phyloP scores from a whole-genome alignment of 2,329 filamentous ascomycete genomes.

The Penicillium occitanis region DNA sequence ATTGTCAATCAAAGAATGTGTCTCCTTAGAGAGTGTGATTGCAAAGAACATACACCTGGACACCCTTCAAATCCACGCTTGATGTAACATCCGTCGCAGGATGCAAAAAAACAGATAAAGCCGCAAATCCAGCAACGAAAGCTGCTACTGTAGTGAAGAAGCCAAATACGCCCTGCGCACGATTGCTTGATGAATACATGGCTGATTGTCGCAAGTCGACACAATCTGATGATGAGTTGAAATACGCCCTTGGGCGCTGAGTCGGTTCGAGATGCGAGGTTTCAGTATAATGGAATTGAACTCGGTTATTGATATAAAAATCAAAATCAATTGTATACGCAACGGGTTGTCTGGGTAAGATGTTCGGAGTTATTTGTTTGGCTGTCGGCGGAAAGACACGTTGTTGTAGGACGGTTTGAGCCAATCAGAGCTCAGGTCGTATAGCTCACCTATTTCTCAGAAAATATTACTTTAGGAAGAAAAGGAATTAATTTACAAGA shows the following conservation, averaged over 20 bases:
- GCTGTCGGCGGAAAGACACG: slow-evolving; percentile 3
- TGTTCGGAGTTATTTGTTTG: not conserved
- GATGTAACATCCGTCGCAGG: slow-evolving; percentile 57
- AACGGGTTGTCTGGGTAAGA: not conserved
- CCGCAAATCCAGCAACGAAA: slow-evolving; percentile 74
- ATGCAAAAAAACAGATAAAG: slow-evolving; percentile 69
- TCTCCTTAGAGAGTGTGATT: no score
- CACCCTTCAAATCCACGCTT: slow-evolving; percentile 53
- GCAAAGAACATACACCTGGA: slow-evolving; percentile 72
- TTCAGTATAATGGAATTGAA: not conserved
- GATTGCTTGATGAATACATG: slow-evolving; percentile 87
- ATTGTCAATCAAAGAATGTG: not conserved
- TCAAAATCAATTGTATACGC: not conserved
- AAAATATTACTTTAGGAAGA: not conserved
- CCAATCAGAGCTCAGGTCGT: slow-evolving; percentile 7
- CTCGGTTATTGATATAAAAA: not conserved
- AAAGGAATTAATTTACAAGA: not conserved
- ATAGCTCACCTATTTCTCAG: not conserved
- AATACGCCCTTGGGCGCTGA: not conserved
- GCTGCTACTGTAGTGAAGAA: slow-evolving; percentile 97
- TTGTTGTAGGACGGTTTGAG: slow-evolving; percentile 4
- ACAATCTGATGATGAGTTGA: not conserved
- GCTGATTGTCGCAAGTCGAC: slow-evolving; percentile 5
- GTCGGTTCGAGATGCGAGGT: not conserved
- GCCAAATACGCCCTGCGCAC: slow-evolving; percentile 89